Base-by-base conservation (phyloP, 179 eudicot species). In the Amaranthus tricolor region DNA sequence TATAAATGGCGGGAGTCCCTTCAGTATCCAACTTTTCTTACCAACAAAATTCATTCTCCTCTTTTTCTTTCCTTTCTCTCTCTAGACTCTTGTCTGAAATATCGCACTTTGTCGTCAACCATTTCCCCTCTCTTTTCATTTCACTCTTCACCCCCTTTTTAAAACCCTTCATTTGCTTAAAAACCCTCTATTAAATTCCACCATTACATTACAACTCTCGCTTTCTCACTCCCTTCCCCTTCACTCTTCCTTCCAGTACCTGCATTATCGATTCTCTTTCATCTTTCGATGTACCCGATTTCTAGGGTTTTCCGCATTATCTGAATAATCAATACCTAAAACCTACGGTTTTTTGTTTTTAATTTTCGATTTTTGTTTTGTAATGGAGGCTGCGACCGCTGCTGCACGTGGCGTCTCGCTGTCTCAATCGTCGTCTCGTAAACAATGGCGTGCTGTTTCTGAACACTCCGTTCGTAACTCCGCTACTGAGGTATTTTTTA, bases 391-490 rank as follows among this genome's bases (percentile, higher is more conserved):
- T 71, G 85, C 95, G 81, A 82, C 89, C 50, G 81, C 81, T 61
- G 89, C 79, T 49, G 80, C 87, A 81, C 68, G 88, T 80, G 90
- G 92, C 71, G 87, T 83, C 74, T 81, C 89, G 75, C 70, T 88
- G 63, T 75, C 91, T 53, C 87, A 81, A 7, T 78, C 89, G 62
- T 77, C 92, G 68, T 79, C 92, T 43, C 90, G 97, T 16, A 93
- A 88, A 69, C 97, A 91, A 82, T 89, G 98, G 97, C 91, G 97
- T 47, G 88, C 70, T 67, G 93, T 90, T 50, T 82, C 98, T 6
- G 98, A 92, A 58, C 89, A 86, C 20, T 74, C 88, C 45, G 85
- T 71, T 63, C 88, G 92, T 16, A 85, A 69, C 78, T 77, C 86
- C 16, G 82, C 79, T 6, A 82, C 62, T 76, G 93, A 91, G 88